Percentiles rank a stretch among this genome's conserved stretches.
These are phyloP conservation scores for Hypoxylon rickii DNA, from an alignment of 495 filamentous ascomycete species.

Conservation along the genomic window DNA sequence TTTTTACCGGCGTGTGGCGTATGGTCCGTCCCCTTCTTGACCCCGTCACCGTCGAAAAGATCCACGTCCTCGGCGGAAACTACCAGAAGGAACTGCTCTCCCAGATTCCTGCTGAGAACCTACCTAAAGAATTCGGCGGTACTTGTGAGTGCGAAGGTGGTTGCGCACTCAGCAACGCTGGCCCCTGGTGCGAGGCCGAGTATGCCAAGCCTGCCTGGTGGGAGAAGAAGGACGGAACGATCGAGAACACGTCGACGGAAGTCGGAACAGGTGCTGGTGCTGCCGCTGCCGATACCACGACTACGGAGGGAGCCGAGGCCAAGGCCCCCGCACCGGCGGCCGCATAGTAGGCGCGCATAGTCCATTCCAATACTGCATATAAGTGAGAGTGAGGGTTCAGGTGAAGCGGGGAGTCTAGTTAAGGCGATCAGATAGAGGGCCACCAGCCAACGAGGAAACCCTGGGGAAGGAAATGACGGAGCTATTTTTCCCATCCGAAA, in stretches of 20 bases:
- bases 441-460: no score
- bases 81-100: constrained; percentile 82
- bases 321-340: constrained; percentile 28
- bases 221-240: constrained; percentile 48
- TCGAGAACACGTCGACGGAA: constrained; percentile 35
- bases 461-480: background rate
- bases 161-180: constrained; percentile 84
- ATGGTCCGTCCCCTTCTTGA: constrained; percentile 91
- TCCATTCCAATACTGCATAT: constrained; percentile 8
- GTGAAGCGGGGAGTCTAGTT: constrained; percentile 23
- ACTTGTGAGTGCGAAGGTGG: constrained; percentile 80
- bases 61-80: constrained; percentile 79
- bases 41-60: constrained; percentile 95
- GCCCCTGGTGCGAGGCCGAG: constrained; percentile 86
- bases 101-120: constrained; percentile 89
- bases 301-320: constrained; percentile 40
- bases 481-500: constrained; percentile 9
- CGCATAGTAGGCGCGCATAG: constrained; percentile 12
- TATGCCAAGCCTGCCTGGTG: constrained; percentile 74
- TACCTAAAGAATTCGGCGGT: constrained; percentile 87
- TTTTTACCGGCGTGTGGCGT: constrained; percentile 80
- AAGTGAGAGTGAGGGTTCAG: constrained; percentile 11
- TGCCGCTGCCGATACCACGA: constrained; percentile 19
- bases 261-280: constrained; percentile 25
- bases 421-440: constrained; percentile 20